phyloP scores from a whole-genome alignment of 176 grass and related monocot genomes.

The Eragrostis nindensis region DNA sequence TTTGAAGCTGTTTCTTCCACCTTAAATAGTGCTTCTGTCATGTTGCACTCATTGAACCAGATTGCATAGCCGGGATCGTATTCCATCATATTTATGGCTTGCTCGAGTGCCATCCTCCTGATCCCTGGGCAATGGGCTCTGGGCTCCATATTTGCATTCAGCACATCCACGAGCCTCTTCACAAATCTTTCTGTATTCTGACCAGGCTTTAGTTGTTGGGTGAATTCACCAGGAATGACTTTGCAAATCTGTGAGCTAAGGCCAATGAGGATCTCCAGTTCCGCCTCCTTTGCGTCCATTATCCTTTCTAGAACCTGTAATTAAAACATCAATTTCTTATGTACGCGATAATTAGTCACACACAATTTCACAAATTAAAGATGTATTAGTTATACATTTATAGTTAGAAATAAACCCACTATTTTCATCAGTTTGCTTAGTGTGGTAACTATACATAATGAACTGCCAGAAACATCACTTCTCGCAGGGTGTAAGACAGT shows the following conservation, averaged over 20 bases:
- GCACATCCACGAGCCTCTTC: background rate
- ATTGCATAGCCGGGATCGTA: background rate
- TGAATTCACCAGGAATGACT: background rate
- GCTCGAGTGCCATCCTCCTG: constrained; percentile 1
- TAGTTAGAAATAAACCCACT: too few species aligned
- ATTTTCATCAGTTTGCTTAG: too few species aligned
- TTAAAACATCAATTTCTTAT: background rate
- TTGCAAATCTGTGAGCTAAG: constrained; percentile 23
- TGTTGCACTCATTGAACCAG: background rate
- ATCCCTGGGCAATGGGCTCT: background rate
- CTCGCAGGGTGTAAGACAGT: background rate
- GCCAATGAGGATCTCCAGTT: constrained; percentile 23
- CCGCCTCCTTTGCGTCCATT: background rate
- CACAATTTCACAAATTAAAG: too few species aligned
- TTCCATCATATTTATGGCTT: constrained; percentile 24
- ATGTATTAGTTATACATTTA: too few species aligned
- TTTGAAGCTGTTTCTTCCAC: too few species aligned
- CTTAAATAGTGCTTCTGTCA: background rate
- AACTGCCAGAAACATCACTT: background rate
- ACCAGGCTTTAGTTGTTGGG: background rate
- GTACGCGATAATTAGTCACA: too few species aligned
- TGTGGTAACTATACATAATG: too few species aligned
- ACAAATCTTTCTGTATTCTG: background rate
- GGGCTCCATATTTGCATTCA: background rate
- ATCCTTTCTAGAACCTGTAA: constrained; percentile 13